Base-by-base conservation (phyloP, 495 filamentous ascomycete species). In the Melanomma pulvis-pyrius region DNA sequence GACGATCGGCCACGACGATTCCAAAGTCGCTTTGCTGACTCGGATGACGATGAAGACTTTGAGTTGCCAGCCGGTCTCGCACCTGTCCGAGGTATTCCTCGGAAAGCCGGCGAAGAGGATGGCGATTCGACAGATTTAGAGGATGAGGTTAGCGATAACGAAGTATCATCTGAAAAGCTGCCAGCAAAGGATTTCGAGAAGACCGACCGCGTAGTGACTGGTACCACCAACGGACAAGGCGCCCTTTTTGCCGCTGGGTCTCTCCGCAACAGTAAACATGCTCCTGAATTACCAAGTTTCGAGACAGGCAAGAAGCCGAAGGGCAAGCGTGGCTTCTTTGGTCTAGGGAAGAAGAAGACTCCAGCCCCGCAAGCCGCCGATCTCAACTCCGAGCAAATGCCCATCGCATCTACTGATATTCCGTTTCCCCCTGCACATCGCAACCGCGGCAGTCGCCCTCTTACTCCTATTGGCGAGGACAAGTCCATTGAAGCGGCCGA, bases 21-120 rank as follows among this genome's bases (percentile, higher is more conserved):
- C 71, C 80, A 78, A 36, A 92, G 90, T 71, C 87, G 91, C 1
- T 92, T 92, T 71, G 87, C 84, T n/a, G 89, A 92, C 63, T 93
- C 90, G 1, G 92, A 90, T 71, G 90, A 92, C 67, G 89, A 89
- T 21, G 82, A 71, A 22, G 61, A 82, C 52, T 59, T 53, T 52
- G 52, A 57, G 49, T 50, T 73, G 17, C 61, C 67, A 24, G 24
- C 66, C 34, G 72, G 72, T 28, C 70, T 89, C 24, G 80, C 83
- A 11, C 86, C 87, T 19, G 87, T 90, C 6, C 82, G 88, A 34
- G 85, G 85, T 12, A 90, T 90, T 44, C 87, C 88, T 8, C 80
- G 83, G 17, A 82, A 78, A 4, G 70, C 78, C 26, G 78, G 82
- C 34, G 82, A 87, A 63, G 85, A 86, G 36, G 79, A 79, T 55